A percentile compares a stretch with the other conserved stretches of the same genome.
These are phyloP conservation scores for Acidiella bohemica DNA, from an alignment of 495 filamentous ascomycete genomes.

Conservation along the genomic window DNA sequence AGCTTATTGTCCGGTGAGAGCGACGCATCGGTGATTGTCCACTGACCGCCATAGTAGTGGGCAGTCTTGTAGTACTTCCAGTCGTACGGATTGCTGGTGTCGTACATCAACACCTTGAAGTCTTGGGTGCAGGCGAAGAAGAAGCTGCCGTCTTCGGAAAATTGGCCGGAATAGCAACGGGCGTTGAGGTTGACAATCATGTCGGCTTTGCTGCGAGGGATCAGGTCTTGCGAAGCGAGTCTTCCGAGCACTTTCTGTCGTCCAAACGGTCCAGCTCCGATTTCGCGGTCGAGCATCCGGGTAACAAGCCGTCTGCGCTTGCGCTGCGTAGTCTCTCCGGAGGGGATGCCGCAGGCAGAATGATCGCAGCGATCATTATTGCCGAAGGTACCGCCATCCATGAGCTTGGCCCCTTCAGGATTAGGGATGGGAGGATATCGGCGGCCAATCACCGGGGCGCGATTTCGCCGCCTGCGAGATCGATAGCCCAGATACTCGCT, in stretches of 20 bases:
- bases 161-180: constrained; percentile 88
- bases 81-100: constrained; percentile 87
- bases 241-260: constrained; percentile 30
- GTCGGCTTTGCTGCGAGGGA: constrained; percentile 64
- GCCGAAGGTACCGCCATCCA: constrained; percentile 70
- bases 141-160: constrained; percentile 92
- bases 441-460: constrained; percentile 22
- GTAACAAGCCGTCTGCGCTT: constrained; percentile 50
- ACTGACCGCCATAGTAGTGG: constrained; percentile 68
- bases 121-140: constrained; percentile 94
- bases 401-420: constrained; percentile 57
- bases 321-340: constrained; percentile 31
- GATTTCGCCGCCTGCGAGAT: constrained; percentile 8
- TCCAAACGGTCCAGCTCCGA: constrained; percentile 46
- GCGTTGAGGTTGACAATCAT: constrained; percentile 76
- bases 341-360: constrained; percentile 8
- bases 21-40: constrained; percentile 92
- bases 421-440: constrained; percentile 64
- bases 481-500: constrained; percentile 13
- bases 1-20: constrained; percentile 85
- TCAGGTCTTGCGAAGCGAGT: constrained; percentile 33
- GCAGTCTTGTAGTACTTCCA: constrained; percentile 97
- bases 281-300: constrained; percentile 63
- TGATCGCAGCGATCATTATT: constrained; percentile 38
- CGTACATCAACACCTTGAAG: constrained; percentile 90